Conservation (phyloP, 352 stramenopile genomes). For the Phytophthora hibernalis region DNA sequence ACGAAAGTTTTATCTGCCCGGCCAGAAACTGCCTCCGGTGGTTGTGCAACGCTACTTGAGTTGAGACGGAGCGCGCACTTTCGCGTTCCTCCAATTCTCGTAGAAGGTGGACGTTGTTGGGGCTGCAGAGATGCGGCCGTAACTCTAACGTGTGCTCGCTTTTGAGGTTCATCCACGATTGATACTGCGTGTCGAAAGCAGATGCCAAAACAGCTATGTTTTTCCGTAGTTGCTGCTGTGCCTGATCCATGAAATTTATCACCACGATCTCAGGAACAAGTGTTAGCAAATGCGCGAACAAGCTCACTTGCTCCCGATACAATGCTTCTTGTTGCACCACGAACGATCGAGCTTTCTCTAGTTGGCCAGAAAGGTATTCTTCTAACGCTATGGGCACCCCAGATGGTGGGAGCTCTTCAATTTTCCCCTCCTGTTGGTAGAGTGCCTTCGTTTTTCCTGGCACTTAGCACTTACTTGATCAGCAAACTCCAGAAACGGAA, state of each 20-base stretch:
- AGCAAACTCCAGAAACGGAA: conserved; percentile 61
- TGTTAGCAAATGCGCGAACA: conserved; percentile 64
- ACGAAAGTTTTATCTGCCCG: conserved; percentile 37
- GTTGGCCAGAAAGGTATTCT: conserved; percentile 71
- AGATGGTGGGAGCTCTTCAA: conserved; percentile 65
- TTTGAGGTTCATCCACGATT: conserved; percentile 56
- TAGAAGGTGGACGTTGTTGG: conserved; percentile 67
- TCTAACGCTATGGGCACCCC: conserved; percentile 77
- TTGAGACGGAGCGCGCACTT: conserved; percentile 40
- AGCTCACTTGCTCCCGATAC: conserved; percentile 70
- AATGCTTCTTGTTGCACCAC: conserved; percentile 56
- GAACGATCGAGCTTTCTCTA: conserved; percentile 66
- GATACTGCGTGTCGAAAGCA: conserved; percentile 44
- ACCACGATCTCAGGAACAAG: conserved; percentile 60
- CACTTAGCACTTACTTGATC: conserved; percentile 65
- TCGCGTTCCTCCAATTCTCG: conserved; percentile 66
- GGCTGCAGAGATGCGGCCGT: conserved; percentile 75
- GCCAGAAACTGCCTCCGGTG: conserved; percentile 46
- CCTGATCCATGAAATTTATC: conserved; percentile 37
- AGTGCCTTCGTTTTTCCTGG: conserved; percentile 58
- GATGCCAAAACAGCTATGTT: conserved; percentile 19
- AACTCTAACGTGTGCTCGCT: conserved; percentile 59
- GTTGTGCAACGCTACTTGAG: conserved; percentile 35
- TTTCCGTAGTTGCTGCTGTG: conserved; percentile 26
- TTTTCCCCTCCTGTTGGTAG: conserved; percentile 69